Base-by-base conservation (phyloP, 192 early-diverging fungal genomes). In the Backusella luteola region DNA sequence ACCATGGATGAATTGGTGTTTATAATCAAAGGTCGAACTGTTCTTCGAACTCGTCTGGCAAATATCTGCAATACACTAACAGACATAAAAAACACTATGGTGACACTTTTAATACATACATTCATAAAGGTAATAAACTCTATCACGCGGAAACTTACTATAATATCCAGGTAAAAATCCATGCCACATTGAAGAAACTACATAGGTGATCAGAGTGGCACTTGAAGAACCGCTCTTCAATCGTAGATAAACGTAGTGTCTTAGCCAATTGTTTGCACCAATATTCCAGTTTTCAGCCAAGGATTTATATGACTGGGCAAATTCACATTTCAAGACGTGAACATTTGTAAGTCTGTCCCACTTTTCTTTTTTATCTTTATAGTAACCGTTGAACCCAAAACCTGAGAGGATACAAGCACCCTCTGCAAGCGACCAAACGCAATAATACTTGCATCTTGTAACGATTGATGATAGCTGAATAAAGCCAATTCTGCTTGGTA, bases 131-230 rank as follows among this genome's bases (percentile, higher is more conserved):
- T 39, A 56, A 49, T 2, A 36, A 71, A 73, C 12, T 32, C 29
- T 44, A 44, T 44, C 42, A 44, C 42, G 15, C 42, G 15, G 15
- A 44, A 3, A 15, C 85, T 82, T 87, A 84, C 87, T 77, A 77
- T 94, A 95, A 79, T 95, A 95, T 32, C 93, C 94, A 11, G 94
- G 92, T 76, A 93, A 92, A 83, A 97, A 97, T 38, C 97, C 97
- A 76, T 99, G 97, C 97, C 97, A 99, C 72, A 97, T 88, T 15
- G 97, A 95, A 36, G 93, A 95, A 4, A 92, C 90, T 12, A 88
- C 80, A 78, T 95, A 97, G 6, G 96, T 97, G 32, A 87, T 76
- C 34, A 96, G 71, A 0, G 91, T 91, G n/a, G 94, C 90, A 19
- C 46, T 26, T 32, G 71, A 73, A 23, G 39, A 49, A 6, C 83